Evolutionary conservation across 495 filamentous ascomycete species (phyloP).

Genomic region (Cryomyces minteri): DNA sequence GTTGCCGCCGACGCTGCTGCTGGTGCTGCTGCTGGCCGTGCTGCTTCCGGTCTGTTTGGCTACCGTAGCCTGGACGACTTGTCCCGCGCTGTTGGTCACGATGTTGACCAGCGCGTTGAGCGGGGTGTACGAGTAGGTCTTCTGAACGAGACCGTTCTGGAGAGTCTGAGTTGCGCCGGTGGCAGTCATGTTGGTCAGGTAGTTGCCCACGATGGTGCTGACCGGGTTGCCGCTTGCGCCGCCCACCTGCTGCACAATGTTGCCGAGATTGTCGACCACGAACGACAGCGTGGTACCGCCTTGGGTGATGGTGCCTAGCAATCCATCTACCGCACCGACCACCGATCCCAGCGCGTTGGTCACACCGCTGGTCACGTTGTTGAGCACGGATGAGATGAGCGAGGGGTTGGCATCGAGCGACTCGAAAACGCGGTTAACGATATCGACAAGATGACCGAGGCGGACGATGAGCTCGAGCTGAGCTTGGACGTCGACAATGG

Average conservation of each 20-base stretch:
- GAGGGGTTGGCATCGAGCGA: slow-evolving; percentile 38
- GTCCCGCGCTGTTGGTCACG: slow-evolving; percentile 31
- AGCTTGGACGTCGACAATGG: slow-evolving; percentile 35
- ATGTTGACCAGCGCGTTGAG: slow-evolving; percentile 38
- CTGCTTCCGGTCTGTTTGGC: slow-evolving; percentile 10
- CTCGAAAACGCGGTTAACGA: slow-evolving; percentile 36
- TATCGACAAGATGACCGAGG: slow-evolving; percentile 35
- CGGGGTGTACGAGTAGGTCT: slow-evolving; percentile 31
- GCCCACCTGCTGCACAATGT: slow-evolving; percentile 35
- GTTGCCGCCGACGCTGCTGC: neutral
- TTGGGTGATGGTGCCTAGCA: slow-evolving; percentile 33
- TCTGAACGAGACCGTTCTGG: slow-evolving; percentile 30
- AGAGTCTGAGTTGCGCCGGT: slow-evolving; percentile 27
- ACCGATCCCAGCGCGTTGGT: slow-evolving; percentile 28
- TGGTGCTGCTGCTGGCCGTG: neutral
- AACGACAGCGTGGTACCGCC: slow-evolving; percentile 31
- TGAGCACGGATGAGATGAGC: slow-evolving; percentile 28
- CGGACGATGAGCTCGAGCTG: slow-evolving; percentile 36
- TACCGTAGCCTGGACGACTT: slow-evolving; percentile 37
- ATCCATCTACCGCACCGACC: slow-evolving; percentile 32
- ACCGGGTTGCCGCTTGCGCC: slow-evolving; percentile 20
- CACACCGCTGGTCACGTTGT: slow-evolving; percentile 21
- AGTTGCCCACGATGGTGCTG: slow-evolving; percentile 34
- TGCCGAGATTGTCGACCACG: slow-evolving; percentile 38
- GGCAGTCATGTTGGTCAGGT: slow-evolving; percentile 35